Evolutionary conservation across 352 stramenopile species (phyloP).

Genomic region (Phytophthora palmivora): DNA sequence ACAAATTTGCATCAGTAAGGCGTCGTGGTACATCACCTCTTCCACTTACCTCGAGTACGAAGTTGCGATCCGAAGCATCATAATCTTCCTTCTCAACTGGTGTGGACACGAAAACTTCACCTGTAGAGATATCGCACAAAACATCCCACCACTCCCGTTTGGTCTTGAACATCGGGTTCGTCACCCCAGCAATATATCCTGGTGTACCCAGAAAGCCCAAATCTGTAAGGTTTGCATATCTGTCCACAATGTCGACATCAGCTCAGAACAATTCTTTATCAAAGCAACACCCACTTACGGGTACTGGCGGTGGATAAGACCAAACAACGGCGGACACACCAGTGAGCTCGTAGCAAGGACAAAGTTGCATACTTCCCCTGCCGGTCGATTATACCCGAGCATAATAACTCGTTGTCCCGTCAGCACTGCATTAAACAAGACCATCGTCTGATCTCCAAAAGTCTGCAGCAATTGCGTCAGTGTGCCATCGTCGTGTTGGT

Average conservation of each 20-base stretch:
- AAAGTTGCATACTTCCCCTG: constrained; percentile 87
- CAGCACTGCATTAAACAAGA: constrained; percentile 89
- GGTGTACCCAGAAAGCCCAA: constrained; percentile 85
- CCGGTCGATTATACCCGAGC: constrained; percentile 84
- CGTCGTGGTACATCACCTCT: neutral
- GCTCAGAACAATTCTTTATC: neutral
- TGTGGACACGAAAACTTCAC: constrained; percentile 71
- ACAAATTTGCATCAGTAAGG: constrained; percentile 4
- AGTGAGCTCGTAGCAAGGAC: constrained; percentile 86
- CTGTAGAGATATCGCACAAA: constrained; percentile 87
- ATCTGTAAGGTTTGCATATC: constrained; percentile 91
- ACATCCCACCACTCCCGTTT: constrained; percentile 93
- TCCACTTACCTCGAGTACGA: constrained; percentile 72
- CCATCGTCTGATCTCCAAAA: constrained; percentile 87
- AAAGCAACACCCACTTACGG: constrained; percentile 44
- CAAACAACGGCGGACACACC: constrained; percentile 82
- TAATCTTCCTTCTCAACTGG: constrained; percentile 79
- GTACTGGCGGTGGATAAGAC: constrained; percentile 81
- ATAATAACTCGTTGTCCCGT: constrained; percentile 81
- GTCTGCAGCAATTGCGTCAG: constrained; percentile 72
- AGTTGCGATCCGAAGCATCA: constrained; percentile 68
- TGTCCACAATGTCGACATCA: constrained; percentile 17
- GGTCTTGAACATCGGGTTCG: constrained; percentile 93
- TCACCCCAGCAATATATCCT: constrained; percentile 91
- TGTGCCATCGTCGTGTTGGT: constrained; percentile 85